Evolutionary conservation across 78 protist genomes (phyloP).

Genomic region (Cavenderia fasciculata): DNA sequence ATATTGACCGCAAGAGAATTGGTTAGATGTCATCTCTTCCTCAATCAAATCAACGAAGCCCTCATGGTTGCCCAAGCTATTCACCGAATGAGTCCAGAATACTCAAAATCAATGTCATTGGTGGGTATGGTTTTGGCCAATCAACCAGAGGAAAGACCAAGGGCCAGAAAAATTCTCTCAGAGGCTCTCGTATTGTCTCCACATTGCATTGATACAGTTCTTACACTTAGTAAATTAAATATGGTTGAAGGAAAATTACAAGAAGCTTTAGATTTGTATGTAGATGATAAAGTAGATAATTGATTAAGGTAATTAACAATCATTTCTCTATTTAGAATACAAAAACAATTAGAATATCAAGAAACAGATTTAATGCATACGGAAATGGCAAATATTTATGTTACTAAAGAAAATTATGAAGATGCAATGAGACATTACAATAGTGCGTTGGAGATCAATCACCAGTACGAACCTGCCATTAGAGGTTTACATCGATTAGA

Average conservation of each 20-base stretch:
- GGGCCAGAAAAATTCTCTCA: conserved; percentile 39
- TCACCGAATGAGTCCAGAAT: conserved; percentile 39
- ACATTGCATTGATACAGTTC: conserved; percentile 51
- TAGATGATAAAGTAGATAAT: not conserved
- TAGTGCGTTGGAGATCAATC: conserved; percentile 59
- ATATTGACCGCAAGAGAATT: conserved; percentile 61
- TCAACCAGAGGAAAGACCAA: conserved; percentile 69
- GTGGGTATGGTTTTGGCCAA: conserved; percentile 75
- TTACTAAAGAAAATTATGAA: conserved; percentile 37
- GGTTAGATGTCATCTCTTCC: conserved; percentile 65
- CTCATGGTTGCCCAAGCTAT: conserved; percentile 16
- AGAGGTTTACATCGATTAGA: conserved; percentile 49
- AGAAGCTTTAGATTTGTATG: conserved; percentile 54
- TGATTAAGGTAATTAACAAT: not conserved
- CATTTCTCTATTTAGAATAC: not conserved
- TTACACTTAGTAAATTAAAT: conserved; percentile 65
- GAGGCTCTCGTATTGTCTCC: conserved; percentile 49
- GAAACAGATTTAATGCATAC: conserved; percentile 78
- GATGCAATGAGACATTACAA: conserved; percentile 56
- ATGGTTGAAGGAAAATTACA: conserved; percentile 67
- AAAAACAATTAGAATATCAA: conserved; percentile 56
- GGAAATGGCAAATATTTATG: conserved; percentile 45
- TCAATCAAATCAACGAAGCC: conserved; percentile 61
- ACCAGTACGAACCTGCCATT: conserved; percentile 44
- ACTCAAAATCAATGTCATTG: conserved; percentile 54